Conservation (phyloP, 768 basidiomycete species). For the Podaxis sp. region DNA sequence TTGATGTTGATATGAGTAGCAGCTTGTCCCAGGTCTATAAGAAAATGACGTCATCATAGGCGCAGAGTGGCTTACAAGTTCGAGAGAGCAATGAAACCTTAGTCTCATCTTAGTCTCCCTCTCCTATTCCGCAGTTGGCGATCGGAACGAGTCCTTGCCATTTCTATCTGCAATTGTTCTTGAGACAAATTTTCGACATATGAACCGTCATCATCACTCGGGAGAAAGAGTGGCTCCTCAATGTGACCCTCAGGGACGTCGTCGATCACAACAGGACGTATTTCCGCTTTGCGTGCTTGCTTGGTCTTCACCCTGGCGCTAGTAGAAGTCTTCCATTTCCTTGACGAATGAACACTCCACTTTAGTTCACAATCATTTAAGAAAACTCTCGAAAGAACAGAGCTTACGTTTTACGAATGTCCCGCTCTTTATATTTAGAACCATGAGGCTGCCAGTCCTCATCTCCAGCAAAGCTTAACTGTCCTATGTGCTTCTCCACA, state of each 20-base stretch:
- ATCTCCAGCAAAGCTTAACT: conserved; percentile 41
- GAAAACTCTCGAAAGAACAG: conserved; percentile 5
- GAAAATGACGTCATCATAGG: background rate
- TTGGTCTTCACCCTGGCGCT: background rate
- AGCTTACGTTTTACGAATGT: conserved; percentile 51
- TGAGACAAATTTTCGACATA: conserved; percentile 5
- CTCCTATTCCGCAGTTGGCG: conserved; percentile 19
- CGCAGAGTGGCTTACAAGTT: background rate
- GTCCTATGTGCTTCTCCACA: conserved; percentile 60
- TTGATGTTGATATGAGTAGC: background rate
- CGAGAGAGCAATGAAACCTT: background rate
- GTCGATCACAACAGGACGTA: background rate
- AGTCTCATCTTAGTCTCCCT: conserved; percentile 22
- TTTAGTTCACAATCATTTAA: background rate
- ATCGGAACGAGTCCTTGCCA: background rate
- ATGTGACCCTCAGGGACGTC: background rate
- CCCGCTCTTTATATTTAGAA: conserved; percentile 49
- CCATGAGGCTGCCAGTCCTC: conserved; percentile 57
- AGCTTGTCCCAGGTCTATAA: background rate
- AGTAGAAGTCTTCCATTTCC: conserved; percentile 18
- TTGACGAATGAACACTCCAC: conserved; percentile 1
- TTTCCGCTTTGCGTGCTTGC: conserved; percentile 3
- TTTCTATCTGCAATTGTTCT: conserved; percentile 28
- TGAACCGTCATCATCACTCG: conserved; percentile 12
- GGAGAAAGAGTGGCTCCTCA: background rate